phyloP scores from a whole-genome alignment of 495 filamentous ascomycete species.

The Venustampulla echinocandica region DNA sequence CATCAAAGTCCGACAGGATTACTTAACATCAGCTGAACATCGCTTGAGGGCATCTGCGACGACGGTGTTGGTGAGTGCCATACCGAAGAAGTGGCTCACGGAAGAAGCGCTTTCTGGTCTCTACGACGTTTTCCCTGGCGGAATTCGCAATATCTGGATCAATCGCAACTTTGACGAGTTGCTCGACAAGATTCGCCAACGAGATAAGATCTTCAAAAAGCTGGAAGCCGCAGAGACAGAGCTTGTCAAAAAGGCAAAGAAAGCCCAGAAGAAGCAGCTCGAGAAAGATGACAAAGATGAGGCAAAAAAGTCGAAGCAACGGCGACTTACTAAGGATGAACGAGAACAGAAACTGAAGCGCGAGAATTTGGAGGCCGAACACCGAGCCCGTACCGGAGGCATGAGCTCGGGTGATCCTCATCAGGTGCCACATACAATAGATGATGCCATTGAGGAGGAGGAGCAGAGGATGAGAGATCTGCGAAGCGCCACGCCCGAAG shows the following conservation, averaged over 20 bases:
- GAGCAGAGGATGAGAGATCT: slow-evolving; percentile 22
- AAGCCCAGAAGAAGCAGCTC: slow-evolving; percentile 58
- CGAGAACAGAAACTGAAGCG: slow-evolving; percentile 33
- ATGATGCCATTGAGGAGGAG: slow-evolving; percentile 51
- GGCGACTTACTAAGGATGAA: slow-evolving; percentile 40
- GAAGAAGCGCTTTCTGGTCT: slow-evolving; percentile 69
- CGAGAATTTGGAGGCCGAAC: slow-evolving; percentile 49
- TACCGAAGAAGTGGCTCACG: slow-evolving; percentile 81
- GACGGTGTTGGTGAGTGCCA: slow-evolving; percentile 84
- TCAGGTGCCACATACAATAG: slow-evolving; percentile 63
- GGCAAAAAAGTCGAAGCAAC: slow-evolving; percentile 38
- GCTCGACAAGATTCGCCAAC: slow-evolving; percentile 72
- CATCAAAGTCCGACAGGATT: slow-evolving; percentile 87
- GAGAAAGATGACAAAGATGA: slow-evolving; percentile 55
- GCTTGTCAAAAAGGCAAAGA: slow-evolving; percentile 69
- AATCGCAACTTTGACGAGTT: slow-evolving; percentile 87
- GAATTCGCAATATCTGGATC: slow-evolving; percentile 93
- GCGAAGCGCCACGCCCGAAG: slow-evolving; percentile 16
- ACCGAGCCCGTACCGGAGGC: slow-evolving; percentile 59
- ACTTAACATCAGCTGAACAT: slow-evolving; percentile 92
- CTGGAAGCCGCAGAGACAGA: slow-evolving; percentile 81
- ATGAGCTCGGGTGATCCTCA: slow-evolving; percentile 79
- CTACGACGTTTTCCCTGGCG: slow-evolving; percentile 97
- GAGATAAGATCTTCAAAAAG: slow-evolving; percentile 59
- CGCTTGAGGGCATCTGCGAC: slow-evolving; percentile 91